These are phyloP conservation scores for Apiotrichum brassicae DNA, from an alignment of 1,284 basidiomycete species.

Conservation along the genomic window DNA sequence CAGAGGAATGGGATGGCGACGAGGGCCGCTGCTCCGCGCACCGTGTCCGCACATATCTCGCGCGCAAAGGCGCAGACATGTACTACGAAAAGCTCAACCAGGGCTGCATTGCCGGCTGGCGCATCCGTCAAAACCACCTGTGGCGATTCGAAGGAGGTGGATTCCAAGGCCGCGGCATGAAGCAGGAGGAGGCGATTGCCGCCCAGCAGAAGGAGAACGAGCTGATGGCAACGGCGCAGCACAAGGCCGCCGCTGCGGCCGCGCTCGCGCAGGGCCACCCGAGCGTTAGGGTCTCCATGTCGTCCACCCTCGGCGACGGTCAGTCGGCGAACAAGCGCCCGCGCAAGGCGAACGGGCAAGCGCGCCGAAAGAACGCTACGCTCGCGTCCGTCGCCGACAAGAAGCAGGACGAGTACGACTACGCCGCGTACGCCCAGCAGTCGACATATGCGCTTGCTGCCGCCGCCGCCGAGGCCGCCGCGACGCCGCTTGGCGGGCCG, in stretches of 20 bases:
- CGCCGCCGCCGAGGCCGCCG: conserved; percentile 2
- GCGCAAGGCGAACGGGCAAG: conserved; percentile 19
- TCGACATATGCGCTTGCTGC: background rate
- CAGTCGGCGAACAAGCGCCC: conserved; percentile 14
- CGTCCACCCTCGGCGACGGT: conserved; percentile 7
- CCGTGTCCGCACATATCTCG: conserved; percentile 44
- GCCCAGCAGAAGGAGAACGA: conserved; percentile 39
- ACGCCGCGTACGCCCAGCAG: conserved; percentile 8
- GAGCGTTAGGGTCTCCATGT: conserved; percentile 40
- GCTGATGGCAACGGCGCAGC: conserved; percentile 31
- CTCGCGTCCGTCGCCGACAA: background rate
- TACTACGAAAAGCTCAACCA: conserved; percentile 46
- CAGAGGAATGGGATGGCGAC: conserved; percentile 45
- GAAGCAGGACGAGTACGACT: conserved; percentile 14
- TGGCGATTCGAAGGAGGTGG: conserved; percentile 45
- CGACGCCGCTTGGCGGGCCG: conserved; percentile 3
- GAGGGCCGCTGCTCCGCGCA: conserved; percentile 44
- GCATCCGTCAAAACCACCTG: conserved; percentile 43
- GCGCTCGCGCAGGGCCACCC: conserved; percentile 43
- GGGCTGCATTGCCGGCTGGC: conserved; percentile 42
- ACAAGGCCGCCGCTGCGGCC: conserved; percentile 41
- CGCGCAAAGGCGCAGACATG: conserved; percentile 46
- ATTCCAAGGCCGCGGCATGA: conserved; percentile 45
- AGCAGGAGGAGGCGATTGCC: conserved; percentile 43
- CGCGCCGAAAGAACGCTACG: conserved; percentile 14